These are phyloP conservation scores for Pythium vanterpoolii DNA, from an alignment of 352 stramenopile genomes.

Conservation along the genomic window DNA sequence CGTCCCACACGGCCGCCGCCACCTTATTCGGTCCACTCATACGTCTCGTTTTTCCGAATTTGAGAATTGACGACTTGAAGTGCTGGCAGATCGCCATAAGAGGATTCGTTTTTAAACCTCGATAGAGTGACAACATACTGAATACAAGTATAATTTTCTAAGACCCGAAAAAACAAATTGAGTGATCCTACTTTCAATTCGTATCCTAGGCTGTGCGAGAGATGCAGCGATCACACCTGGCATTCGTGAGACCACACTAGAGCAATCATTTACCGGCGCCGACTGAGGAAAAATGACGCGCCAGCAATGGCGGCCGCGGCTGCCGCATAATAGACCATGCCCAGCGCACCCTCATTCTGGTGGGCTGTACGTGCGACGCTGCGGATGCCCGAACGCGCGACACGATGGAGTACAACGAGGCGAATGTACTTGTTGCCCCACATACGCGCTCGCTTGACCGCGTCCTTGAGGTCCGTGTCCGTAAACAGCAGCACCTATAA, in stretches of 20 bases:
- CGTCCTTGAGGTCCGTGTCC: constrained; percentile 78
- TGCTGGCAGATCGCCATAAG: neutral
- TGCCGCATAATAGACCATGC: constrained; percentile 79
- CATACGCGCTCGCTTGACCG: constrained; percentile 66
- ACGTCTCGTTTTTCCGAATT: neutral
- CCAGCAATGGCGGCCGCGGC: constrained; percentile 72
- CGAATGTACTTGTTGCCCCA: constrained; percentile 86
- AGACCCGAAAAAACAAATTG: neutral
- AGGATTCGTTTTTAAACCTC: neutral
- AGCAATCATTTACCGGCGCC: constrained; percentile 39
- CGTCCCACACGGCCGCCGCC: constrained; percentile 47
- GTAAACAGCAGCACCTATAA: constrained; percentile 70
- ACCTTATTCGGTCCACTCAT: constrained; percentile 31
- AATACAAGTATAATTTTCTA: neutral
- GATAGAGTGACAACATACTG: neutral
- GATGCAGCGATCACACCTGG: neutral
- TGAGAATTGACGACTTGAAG: neutral
- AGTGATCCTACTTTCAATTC: neutral
- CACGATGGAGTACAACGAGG: constrained; percentile 55
- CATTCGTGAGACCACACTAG: neutral
- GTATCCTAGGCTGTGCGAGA: neutral
- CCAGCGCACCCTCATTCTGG: constrained; percentile 49
- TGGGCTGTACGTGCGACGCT: constrained; percentile 24
- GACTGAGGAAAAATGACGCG: constrained; percentile 76
- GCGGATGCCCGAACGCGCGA: constrained; percentile 26